A percentile compares a stretch with the other conserved stretches of the same genome.
Conservation (phyloP, 192 early-diverging fungal genomes). For the Coemansia sp. region DNA sequence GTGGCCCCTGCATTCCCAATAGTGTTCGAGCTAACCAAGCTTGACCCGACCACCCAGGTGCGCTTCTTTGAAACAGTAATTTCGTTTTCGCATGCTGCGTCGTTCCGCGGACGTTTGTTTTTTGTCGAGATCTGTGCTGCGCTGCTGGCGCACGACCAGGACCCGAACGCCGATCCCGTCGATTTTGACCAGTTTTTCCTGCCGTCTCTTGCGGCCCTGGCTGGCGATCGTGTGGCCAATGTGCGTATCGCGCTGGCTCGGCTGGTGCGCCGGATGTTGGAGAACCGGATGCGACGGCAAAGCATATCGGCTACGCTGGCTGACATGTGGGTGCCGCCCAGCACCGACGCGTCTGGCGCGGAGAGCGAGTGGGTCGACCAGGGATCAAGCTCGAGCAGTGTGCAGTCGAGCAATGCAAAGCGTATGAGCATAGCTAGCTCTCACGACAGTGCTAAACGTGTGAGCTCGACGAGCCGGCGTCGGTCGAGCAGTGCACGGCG, state of each 20-base stretch:
- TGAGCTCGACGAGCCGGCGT: background rate
- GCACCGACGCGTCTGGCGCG: background rate
- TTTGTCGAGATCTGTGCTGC: conserved; percentile 72
- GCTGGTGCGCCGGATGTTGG: conserved; percentile 49
- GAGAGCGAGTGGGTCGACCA: conserved; percentile 9
- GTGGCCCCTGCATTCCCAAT: conserved; percentile 45
- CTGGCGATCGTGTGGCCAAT: conserved; percentile 65
- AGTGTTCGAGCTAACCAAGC: conserved; percentile 49
- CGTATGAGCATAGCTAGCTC: background rate
- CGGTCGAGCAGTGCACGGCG: background rate
- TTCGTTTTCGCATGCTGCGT: conserved; percentile 46
- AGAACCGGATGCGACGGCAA: conserved; percentile 40
- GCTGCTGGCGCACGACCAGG: conserved; percentile 60
- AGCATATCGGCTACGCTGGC: conserved; percentile 35
- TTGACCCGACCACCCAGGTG: conserved; percentile 38
- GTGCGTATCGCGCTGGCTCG: conserved; percentile 71
- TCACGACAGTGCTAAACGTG: background rate
- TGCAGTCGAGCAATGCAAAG: background rate
- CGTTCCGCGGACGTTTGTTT: conserved; percentile 55
- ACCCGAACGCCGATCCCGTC: conserved; percentile 54
- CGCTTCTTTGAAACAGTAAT: conserved; percentile 54
- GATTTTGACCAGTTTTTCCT: conserved; percentile 73
- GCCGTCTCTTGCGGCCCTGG: conserved; percentile 59
- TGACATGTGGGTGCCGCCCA: conserved; percentile 19
- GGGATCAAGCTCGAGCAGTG: too few species aligned